These are phyloP conservation scores for Trametes coccinea DNA, from an alignment of 768 basidiomycete genomes.

Conservation along the genomic window DNA sequence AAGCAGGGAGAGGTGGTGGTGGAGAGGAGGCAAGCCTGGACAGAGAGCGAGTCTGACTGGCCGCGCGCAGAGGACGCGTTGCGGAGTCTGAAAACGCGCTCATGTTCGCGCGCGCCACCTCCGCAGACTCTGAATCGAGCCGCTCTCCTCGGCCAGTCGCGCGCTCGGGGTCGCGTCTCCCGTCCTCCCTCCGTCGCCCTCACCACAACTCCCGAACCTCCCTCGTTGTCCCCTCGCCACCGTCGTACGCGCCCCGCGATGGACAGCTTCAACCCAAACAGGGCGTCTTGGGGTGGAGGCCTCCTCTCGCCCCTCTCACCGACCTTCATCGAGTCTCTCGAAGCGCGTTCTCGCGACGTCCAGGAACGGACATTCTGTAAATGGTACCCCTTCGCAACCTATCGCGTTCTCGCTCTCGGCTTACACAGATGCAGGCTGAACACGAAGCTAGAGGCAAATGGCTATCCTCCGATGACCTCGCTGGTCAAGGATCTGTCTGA, in stretches of 20 bases:
- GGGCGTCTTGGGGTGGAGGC: constrained; percentile 15
- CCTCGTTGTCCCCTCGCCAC: not conserved
- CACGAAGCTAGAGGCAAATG: constrained; percentile 85
- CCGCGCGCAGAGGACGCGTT: constrained; percentile 30
- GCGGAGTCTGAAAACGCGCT: constrained; percentile 29
- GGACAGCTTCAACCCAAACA: constrained; percentile 7
- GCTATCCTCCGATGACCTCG: constrained; percentile 85
- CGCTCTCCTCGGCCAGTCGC: not conserved
- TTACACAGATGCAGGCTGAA: constrained; percentile 71
- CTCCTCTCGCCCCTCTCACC: constrained; percentile 13
- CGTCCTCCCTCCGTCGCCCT: constrained; percentile 5
- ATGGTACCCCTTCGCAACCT: constrained; percentile 52
- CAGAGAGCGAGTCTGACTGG: constrained; percentile 15
- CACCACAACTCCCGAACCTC: not conserved
- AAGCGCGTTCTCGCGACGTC: constrained; percentile 53
- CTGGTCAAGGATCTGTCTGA: constrained; percentile 90
- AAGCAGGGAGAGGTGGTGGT: constrained; percentile 21
- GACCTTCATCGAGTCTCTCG: constrained; percentile 54
- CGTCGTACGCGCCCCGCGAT: not conserved
- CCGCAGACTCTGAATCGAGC: too few species aligned
- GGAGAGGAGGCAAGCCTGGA: constrained; percentile 14
- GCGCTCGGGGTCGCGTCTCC: not conserved
- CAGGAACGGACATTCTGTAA: constrained; percentile 80
- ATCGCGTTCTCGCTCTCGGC: constrained; percentile 2
- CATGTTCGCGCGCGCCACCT: constrained; percentile 21